Conservation (phyloP, 768 basidiomycete species). For the Suillus americanus region DNA sequence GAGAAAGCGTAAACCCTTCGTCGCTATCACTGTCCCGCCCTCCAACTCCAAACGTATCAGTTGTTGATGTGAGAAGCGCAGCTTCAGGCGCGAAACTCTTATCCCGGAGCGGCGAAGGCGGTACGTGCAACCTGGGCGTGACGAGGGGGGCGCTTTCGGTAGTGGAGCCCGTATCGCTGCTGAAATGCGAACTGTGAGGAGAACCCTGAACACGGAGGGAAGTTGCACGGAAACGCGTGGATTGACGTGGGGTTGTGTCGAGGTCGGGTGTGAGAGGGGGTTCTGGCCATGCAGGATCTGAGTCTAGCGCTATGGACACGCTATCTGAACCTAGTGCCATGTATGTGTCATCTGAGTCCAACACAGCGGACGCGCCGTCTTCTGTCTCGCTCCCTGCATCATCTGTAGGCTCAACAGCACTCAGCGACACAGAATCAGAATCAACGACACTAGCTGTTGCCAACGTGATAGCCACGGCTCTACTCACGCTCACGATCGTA, state of each 20-base stretch:
- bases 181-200: conserved; percentile 49
- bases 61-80: conserved; percentile 28
- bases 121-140: conserved; percentile 24
- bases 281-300: conserved; percentile 17
- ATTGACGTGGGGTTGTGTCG: conserved; percentile 25
- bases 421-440: conserved; percentile 24
- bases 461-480: conserved; percentile 44
- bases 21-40: conserved; percentile 17
- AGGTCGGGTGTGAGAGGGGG: conserved; percentile 25
- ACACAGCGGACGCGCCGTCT: neutral
- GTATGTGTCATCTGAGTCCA: neutral
- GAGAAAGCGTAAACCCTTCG: conserved; percentile 17
- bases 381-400: neutral
- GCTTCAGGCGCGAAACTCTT: conserved; percentile 24
- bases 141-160: conserved; percentile 18
- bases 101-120: conserved; percentile 17
- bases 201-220: conserved; percentile 37
- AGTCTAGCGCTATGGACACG: neutral
- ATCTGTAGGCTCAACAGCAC: neutral
- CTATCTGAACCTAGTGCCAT: neutral
- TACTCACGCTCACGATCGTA: conserved; percentile 45
- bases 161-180: conserved; percentile 37
- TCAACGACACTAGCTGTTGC: conserved; percentile 54
- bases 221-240: conserved; percentile 28
- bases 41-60: conserved; percentile 44